phyloP scores from a whole-genome alignment of 441 rosid genomes.

The Lepidium campestre region DNA sequence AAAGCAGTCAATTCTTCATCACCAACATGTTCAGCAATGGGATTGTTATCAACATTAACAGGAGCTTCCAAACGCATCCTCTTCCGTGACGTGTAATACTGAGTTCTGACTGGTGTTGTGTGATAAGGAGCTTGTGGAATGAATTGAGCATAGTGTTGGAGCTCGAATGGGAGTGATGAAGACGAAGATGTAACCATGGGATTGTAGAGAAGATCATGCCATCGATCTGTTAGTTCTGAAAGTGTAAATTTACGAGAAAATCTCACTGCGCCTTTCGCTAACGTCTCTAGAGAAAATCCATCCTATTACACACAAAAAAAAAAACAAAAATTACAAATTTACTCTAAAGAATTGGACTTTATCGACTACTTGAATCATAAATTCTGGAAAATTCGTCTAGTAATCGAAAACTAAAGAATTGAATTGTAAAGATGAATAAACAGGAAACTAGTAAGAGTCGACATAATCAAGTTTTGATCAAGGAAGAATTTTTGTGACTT shows the following conservation, averaged over 20 bases:
- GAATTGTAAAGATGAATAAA: background rate
- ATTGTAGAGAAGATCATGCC: constrained; percentile 57
- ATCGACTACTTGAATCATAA: background rate
- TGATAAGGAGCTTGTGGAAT: background rate
- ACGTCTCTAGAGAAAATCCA: constrained; percentile 58
- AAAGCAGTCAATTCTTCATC: background rate
- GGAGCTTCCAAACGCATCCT: constrained; percentile 15
- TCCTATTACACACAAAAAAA: constrained; percentile 26
- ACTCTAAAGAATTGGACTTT: background rate
- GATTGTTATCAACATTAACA: background rate
- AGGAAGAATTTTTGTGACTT: background rate
- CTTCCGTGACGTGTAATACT: background rate
- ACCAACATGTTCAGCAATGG: background rate
- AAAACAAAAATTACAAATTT: background rate
- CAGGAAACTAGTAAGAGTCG: background rate
- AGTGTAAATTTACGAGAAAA: constrained; percentile 50
- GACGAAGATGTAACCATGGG: constrained; percentile 43
- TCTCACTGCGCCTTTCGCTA: constrained; percentile 54
- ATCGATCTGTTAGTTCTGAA: constrained; percentile 43
- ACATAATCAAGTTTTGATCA: background rate
- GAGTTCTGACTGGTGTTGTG: constrained; percentile 1
- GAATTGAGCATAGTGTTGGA: background rate
- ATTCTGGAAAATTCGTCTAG: background rate
- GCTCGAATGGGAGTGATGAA: constrained; percentile 21
- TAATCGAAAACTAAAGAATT: background rate